phyloP scores from a whole-genome alignment of 164 flowering plant species.

The Vitis rotundifolia region DNA sequence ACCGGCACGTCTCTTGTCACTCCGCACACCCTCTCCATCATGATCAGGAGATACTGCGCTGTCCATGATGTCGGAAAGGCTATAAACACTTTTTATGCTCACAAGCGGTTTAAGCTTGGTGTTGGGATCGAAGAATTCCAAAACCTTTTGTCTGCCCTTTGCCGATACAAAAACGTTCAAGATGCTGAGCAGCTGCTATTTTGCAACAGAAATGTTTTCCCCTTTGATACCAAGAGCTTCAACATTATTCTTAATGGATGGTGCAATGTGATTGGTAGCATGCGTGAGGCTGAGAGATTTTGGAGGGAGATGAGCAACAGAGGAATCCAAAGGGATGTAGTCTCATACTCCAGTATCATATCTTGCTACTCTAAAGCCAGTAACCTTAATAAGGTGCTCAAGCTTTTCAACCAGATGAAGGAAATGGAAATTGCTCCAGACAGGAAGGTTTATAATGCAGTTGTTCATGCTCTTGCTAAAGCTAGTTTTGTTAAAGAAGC shows the following conservation, averaged over 20 bases:
- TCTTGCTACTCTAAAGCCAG: slow-evolving; percentile 65
- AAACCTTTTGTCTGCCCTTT: slow-evolving; percentile 68
- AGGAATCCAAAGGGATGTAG: slow-evolving; percentile 56
- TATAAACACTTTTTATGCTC: slow-evolving; percentile 67
- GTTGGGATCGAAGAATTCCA: slow-evolving; percentile 71
- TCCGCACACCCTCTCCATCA: slow-evolving; percentile 65
- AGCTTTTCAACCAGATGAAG: slow-evolving; percentile 63
- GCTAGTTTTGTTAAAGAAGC: slow-evolving; percentile 62
- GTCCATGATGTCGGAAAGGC: slow-evolving; percentile 79
- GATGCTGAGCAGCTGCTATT: slow-evolving; percentile 85
- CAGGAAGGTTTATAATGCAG: slow-evolving; percentile 79
- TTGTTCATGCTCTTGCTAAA: slow-evolving; percentile 76
- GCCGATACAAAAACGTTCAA: slow-evolving; percentile 79
- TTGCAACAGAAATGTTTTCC: slow-evolving; percentile 57
- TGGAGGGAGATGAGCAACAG: slow-evolving; percentile 74
- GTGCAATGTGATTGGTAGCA: slow-evolving; percentile 64
- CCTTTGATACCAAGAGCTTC: slow-evolving; percentile 72
- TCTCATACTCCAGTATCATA: slow-evolving; percentile 66
- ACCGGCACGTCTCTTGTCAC: slow-evolving; percentile 50
- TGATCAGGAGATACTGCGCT: slow-evolving; percentile 78
- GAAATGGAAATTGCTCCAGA: slow-evolving; percentile 55
- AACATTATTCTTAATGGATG: slow-evolving; percentile 86
- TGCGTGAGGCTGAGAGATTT: slow-evolving; percentile 64
- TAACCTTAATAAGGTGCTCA: slow-evolving; percentile 51
- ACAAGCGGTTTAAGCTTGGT: slow-evolving; percentile 49